phyloP scores from a whole-genome alignment of 2,329 filamentous ascomycete species.

The Lecanicillium sp. region DNA sequence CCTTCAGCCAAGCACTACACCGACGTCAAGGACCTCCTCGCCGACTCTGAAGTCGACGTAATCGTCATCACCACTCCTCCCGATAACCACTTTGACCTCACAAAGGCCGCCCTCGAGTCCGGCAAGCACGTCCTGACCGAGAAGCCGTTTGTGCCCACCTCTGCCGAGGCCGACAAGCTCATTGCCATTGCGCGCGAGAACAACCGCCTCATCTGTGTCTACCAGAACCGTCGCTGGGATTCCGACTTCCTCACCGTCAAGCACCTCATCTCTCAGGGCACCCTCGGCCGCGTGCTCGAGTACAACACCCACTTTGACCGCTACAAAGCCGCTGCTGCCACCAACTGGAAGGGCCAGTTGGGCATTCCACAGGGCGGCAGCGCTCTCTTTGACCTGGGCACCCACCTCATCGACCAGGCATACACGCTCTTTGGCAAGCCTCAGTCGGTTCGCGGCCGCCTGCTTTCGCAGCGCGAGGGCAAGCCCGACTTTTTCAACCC shows the following conservation, averaged over 20 bases:
- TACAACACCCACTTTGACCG: constrained; percentile 77
- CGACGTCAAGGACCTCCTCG: constrained; percentile 51
- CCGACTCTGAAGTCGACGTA: constrained; percentile 58
- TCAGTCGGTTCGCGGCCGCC: constrained; percentile 55
- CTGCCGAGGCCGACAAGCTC: constrained; percentile 57
- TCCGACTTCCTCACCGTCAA: constrained; percentile 64
- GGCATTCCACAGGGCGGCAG: constrained; percentile 54
- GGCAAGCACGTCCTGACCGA: constrained; percentile 76
- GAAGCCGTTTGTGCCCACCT: constrained; percentile 73
- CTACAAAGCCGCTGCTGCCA: constrained; percentile 51
- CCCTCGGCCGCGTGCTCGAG: constrained; percentile 64
- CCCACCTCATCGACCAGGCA: constrained; percentile 69
- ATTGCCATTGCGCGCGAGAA: constrained; percentile 43
- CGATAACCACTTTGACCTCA: constrained; percentile 58
- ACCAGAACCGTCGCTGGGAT: constrained; percentile 73
- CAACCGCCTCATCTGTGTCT: constrained; percentile 53
- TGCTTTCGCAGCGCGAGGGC: constrained; percentile 56
- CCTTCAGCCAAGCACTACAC: constrained; percentile 57
- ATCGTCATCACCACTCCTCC: constrained; percentile 66
- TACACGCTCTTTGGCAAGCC: constrained; percentile 65
- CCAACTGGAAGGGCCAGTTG: constrained; percentile 59
- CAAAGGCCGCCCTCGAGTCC: constrained; percentile 54
- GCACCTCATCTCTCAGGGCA: constrained; percentile 49
- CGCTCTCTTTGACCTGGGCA: constrained; percentile 65
- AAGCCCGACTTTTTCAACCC: constrained; percentile 37